Percentiles rank a stretch among this genome's conserved stretches.
phyloP scores from a whole-genome alignment of 768 basidiomycete species.

The Tricholoma terreum region DNA sequence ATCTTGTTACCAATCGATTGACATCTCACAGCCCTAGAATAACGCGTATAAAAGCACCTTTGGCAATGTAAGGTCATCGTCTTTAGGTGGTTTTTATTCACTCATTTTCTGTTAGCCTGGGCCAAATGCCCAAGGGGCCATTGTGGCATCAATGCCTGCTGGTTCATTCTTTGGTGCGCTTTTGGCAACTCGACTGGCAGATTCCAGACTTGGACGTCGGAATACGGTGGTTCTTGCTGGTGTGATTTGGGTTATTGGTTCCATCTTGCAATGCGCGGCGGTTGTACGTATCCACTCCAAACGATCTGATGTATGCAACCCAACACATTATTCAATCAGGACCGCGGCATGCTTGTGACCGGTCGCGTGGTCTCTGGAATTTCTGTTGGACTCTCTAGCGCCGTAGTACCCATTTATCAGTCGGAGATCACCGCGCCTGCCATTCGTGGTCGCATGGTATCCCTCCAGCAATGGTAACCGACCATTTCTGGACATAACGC shows the following conservation, averaged over 20 bases:
- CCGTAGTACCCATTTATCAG: slow-evolving; percentile 72
- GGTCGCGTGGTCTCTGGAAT: slow-evolving; percentile 68
- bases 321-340: slow-evolving; percentile 30
- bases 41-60: slow-evolving; percentile 36
- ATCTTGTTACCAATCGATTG: not conserved
- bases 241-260: slow-evolving; percentile 69
- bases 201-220: slow-evolving; percentile 57
- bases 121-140: slow-evolving; percentile 62
- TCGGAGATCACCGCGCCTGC: slow-evolving; percentile 69
- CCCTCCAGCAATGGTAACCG: slow-evolving; percentile 66
- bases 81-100: not conserved
- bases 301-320: no score
- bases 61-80: slow-evolving; percentile 25
- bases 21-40: slow-evolving; percentile 27
- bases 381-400: slow-evolving; percentile 63
- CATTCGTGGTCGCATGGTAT: slow-evolving; percentile 73
- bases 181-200: slow-evolving; percentile 59
- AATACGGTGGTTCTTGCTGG: slow-evolving; percentile 64
- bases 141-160: slow-evolving; percentile 78
- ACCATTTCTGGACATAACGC: not conserved
- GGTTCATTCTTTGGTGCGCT: slow-evolving; percentile 69
- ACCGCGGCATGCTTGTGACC: slow-evolving; percentile 72
- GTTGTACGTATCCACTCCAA: slow-evolving; percentile 27
- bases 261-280: slow-evolving; percentile 66
- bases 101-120: slow-evolving; percentile 34